Evolutionary conservation across 1,139 yeast species (phyloP).

Genomic region (Diutina rugosa): DNA sequence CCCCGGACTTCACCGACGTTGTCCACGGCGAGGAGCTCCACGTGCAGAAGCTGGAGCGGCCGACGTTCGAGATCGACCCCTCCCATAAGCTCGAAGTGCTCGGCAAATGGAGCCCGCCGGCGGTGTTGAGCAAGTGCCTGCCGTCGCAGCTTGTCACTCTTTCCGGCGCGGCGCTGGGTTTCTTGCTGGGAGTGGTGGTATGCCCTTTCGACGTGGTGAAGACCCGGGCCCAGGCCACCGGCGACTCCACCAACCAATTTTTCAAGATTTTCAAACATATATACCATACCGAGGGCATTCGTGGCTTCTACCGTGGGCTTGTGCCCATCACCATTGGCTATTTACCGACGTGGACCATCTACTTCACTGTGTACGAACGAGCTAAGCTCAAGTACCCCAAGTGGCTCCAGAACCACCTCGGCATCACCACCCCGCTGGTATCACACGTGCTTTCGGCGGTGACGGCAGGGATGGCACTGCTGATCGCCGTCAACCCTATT

Average conservation of each 20-base stretch:
- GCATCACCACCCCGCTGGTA: constrained; percentile 32
- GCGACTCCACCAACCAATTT: constrained; percentile 11
- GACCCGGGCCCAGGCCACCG: constrained; percentile 22
- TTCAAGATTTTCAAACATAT: constrained; percentile 45
- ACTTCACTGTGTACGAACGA: constrained; percentile 79
- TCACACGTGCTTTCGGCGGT: constrained; percentile 72
- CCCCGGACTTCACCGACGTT: not conserved
- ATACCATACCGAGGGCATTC: constrained; percentile 60
- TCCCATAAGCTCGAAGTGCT: not conserved
- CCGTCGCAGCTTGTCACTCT: not conserved
- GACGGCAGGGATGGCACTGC: constrained; percentile 80
- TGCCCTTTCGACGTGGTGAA: constrained; percentile 2
- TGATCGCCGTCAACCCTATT: constrained; percentile 85
- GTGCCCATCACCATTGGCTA: constrained; percentile 88
- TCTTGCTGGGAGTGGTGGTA: not conserved
- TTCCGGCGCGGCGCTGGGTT: not conserved
- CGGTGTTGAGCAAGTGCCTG: not conserved
- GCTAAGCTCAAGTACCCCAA: constrained; percentile 45
- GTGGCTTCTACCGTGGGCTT: constrained; percentile 82
- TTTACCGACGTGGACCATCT: constrained; percentile 95
- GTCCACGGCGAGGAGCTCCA: not conserved
- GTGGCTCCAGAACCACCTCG: constrained; percentile 15
- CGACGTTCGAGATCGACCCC: not conserved
- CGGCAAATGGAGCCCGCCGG: not conserved
- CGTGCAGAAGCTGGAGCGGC: not conserved